Percentiles rank a stretch among this genome's conserved stretches.
Conservation (phyloP, 352 stramenopile species). For the Globisporangium perplexum region DNA sequence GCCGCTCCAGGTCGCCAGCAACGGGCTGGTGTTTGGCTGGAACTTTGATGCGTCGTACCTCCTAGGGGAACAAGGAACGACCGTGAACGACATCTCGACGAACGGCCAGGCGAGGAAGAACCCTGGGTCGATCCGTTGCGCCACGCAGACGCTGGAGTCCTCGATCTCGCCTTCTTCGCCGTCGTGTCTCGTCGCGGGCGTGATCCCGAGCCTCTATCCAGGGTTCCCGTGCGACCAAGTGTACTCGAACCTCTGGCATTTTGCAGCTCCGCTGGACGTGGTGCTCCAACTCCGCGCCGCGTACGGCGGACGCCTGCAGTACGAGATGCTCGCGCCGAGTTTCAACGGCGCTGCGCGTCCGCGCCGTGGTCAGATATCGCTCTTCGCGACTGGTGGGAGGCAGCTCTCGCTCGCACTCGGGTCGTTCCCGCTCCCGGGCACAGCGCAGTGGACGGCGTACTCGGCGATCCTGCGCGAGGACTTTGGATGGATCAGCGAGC, state of each 20-base stretch:
- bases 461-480: slow-evolving; percentile 63
- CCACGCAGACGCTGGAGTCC: background rate
- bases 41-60: slow-evolving; percentile 45
- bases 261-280: slow-evolving; percentile 31
- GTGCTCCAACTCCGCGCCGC: slow-evolving; percentile 24
- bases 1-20: slow-evolving; percentile 43
- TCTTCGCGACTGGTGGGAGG: slow-evolving; percentile 23
- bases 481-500: slow-evolving; percentile 70
- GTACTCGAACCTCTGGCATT: slow-evolving; percentile 70
- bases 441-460: slow-evolving; percentile 52
- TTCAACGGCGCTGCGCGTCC: slow-evolving; percentile 51
- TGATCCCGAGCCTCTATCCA: slow-evolving; percentile 32
- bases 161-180: background rate
- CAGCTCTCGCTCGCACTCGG: slow-evolving; percentile 44
- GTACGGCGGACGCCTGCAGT: slow-evolving; percentile 66
- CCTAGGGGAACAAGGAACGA: slow-evolving; percentile 7
- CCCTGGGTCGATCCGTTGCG: slow-evolving; percentile 29
- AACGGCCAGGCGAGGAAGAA: slow-evolving; percentile 42
- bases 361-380: slow-evolving; percentile 46
- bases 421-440: slow-evolving; percentile 40
- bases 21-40: slow-evolving; percentile 57
- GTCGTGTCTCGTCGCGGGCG: slow-evolving; percentile 24
- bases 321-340: slow-evolving; percentile 60
- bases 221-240: slow-evolving; percentile 59
- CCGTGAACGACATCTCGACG: slow-evolving; percentile 47